Percentiles rank a stretch among this genome's conserved stretches.
Conservation (phyloP, 176 grass and related monocot species). For the Oryza rufipogon region DNA sequence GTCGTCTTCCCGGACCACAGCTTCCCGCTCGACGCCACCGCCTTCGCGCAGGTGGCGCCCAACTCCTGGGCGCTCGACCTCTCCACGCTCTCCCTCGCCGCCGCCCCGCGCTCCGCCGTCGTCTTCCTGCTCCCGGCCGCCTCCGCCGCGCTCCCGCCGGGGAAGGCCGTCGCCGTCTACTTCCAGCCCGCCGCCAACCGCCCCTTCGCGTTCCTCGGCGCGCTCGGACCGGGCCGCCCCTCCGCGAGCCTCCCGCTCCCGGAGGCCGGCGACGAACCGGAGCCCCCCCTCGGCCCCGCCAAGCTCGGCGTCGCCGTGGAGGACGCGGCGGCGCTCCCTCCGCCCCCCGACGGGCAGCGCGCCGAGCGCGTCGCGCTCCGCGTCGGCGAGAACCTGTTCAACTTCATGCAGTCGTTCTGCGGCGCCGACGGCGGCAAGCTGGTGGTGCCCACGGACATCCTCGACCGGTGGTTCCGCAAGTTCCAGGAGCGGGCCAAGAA, state of each 20-base stretch:
- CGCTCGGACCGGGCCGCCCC: constrained; percentile 65
- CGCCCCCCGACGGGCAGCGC: constrained; percentile 62
- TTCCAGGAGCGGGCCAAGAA: constrained; percentile 92
- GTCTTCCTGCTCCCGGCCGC: constrained; percentile 71
- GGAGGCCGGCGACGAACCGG: constrained; percentile 61
- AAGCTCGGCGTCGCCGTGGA: constrained; percentile 88
- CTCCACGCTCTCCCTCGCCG: constrained; percentile 45
- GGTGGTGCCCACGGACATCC: constrained; percentile 83
- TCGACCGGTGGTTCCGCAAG: constrained; percentile 94
- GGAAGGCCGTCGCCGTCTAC: constrained; percentile 79
- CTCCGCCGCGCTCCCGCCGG: constrained; percentile 65
- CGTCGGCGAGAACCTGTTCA: constrained; percentile 96
- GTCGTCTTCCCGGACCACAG: constrained; percentile 87
- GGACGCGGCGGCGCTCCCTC: constrained; percentile 71
- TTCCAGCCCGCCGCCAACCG: constrained; percentile 66
- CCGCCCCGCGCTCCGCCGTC: constrained; percentile 57
- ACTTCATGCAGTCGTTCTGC: constrained; percentile 97
- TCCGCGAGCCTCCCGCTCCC: constrained; percentile 76
- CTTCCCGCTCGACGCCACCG: constrained; percentile 75
- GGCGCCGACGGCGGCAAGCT: constrained; percentile 84
- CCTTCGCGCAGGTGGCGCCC: constrained; percentile 75
- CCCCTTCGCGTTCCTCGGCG: constrained; percentile 76
- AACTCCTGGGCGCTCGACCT: constrained; percentile 86
- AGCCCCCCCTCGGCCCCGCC: constrained; percentile 46
- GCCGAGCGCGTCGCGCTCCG: constrained; percentile 76